These are phyloP conservation scores for Yamadazyma olivae DNA, from an alignment of 805 yeast species.

Conservation along the genomic window DNA sequence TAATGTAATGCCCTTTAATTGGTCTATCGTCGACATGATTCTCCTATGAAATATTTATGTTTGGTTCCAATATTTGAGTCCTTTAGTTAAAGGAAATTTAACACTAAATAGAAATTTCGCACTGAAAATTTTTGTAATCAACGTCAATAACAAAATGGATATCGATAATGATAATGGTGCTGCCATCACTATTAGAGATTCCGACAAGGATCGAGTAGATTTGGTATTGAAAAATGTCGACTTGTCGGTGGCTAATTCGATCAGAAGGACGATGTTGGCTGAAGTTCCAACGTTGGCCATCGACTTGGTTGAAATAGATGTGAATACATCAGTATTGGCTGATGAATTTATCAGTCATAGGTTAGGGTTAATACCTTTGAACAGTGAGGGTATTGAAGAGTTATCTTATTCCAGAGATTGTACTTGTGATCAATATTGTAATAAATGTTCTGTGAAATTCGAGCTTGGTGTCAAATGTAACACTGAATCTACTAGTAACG, in stretches of 20 bases:
- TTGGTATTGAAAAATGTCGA: slow-evolving; percentile 86
- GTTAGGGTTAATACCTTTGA: slow-evolving; percentile 86
- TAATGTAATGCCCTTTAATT: slow-evolving; percentile 16
- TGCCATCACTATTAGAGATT: slow-evolving; percentile 81
- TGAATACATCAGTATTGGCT: slow-evolving; percentile 90
- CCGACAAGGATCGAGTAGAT: slow-evolving; percentile 85
- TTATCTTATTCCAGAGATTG: slow-evolving; percentile 91
- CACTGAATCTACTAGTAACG: slow-evolving; percentile 81
- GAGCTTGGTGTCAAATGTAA: slow-evolving; percentile 87
- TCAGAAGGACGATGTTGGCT: slow-evolving; percentile 88
- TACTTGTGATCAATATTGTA: slow-evolving; percentile 97
- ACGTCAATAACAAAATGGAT: slow-evolving; percentile 20
- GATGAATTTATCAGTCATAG: slow-evolving; percentile 96
- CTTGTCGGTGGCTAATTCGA: slow-evolving; percentile 84
- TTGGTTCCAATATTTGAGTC: too few relatives aligned
- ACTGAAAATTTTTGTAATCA: too few relatives aligned
- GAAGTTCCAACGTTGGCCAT: slow-evolving; percentile 97
- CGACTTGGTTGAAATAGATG: slow-evolving; percentile 91
- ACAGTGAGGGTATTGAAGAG: slow-evolving; percentile 78
- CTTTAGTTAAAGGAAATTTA: too few relatives aligned
- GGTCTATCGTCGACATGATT: slow-evolving; percentile 3
- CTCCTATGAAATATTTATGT: too few relatives aligned
- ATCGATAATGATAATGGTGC: slow-evolving; percentile 51
- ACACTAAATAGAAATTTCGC: too few relatives aligned
- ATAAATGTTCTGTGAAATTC: slow-evolving; percentile 87